phyloP scores from a whole-genome alignment of 2,329 filamentous ascomycete species.

The Epichloe typhina region DNA sequence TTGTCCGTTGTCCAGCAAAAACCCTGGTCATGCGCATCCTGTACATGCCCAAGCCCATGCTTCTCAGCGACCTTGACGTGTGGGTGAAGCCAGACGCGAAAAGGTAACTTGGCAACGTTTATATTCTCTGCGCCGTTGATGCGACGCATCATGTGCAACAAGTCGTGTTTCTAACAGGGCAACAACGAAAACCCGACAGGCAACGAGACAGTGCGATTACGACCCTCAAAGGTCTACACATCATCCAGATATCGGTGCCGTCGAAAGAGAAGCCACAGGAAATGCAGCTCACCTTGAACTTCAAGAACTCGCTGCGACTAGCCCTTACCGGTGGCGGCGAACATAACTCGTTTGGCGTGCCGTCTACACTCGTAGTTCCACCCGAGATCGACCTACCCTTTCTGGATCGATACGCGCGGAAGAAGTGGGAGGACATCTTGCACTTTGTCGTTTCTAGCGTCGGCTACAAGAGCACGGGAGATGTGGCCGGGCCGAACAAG shows the following conservation, averaged over 20 bases:
- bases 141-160: background rate
- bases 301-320: slow-evolving; percentile 69
- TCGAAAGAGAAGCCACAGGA: slow-evolving; percentile 52
- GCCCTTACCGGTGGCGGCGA: slow-evolving; percentile 78
- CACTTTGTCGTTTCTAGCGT: slow-evolving; percentile 86
- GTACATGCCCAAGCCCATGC: slow-evolving; percentile 73
- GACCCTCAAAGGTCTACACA: slow-evolving; percentile 74
- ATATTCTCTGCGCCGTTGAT: background rate
- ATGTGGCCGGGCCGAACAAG: slow-evolving; percentile 45
- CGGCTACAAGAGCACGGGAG: slow-evolving; percentile 35
- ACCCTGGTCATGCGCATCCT: slow-evolving; percentile 91
- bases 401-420: slow-evolving; percentile 73
- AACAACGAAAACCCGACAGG: slow-evolving; percentile 24
- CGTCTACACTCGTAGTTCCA: slow-evolving; percentile 51
- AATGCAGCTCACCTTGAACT: slow-evolving; percentile 67
- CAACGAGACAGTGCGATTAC: slow-evolving; percentile 75
- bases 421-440: slow-evolving; percentile 90
- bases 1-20: slow-evolving; percentile 49
- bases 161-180: background rate
- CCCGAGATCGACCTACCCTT: slow-evolving; percentile 54
- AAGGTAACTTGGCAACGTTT: slow-evolving; percentile 14
- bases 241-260: slow-evolving; percentile 53
- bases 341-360: slow-evolving; percentile 83
- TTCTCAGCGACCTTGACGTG: slow-evolving; percentile 65
- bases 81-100: slow-evolving; percentile 63